Base-by-base conservation (phyloP, 2,329 filamentous ascomycete species). In the Periconia macrospinosa region DNA sequence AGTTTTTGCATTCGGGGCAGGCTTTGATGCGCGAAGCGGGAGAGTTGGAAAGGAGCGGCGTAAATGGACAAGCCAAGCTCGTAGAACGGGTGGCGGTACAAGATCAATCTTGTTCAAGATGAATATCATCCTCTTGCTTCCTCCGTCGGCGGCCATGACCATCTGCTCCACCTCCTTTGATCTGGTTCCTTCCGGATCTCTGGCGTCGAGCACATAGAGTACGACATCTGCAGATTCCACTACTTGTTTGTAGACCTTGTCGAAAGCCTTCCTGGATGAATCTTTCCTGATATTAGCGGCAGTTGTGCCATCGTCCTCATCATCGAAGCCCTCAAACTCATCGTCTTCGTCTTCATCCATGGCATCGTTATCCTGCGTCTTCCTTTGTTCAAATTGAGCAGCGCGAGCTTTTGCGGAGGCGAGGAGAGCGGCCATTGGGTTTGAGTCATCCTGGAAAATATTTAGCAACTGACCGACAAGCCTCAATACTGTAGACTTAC, bases 41-140 rank as follows among this genome's bases (percentile, higher is more conserved):
- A 97, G 81, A 7, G 92, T 96, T 30, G 92, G 92, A 81, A 97
- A 96, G 73, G 89, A 96, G 61, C 91, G 86, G 57, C 91, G 88
- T 58, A 97, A 84, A 75, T 96, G 86, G 54, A 83, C 76, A 61
- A 97, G 85, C 92, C 92, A 97, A 66, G 83, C 86, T 71, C 90
- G 91, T 43, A 97, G 85, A 13, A 93, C 89, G 45, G 86, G 82
- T 19, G 90, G 86, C 2, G 92, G 92, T 44, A 97, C 84, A 52
- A 97, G 83, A 73, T 97, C 92, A 71, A 96, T 92, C 84, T 97
- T 97, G 86, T 97, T 97, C 62, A 97, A 81, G 53, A 97, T 85
- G 54, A 97, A 85, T 55, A 97, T 96, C 54, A 97, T 82, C 49
- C 92, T 85, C 80, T 97, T 97, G 61, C 87, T 88, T 52, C 89